Evolutionary conservation across 768 basidiomycete genomes (phyloP).

Genomic region (Rhodosporidiobolus sp.): DNA sequence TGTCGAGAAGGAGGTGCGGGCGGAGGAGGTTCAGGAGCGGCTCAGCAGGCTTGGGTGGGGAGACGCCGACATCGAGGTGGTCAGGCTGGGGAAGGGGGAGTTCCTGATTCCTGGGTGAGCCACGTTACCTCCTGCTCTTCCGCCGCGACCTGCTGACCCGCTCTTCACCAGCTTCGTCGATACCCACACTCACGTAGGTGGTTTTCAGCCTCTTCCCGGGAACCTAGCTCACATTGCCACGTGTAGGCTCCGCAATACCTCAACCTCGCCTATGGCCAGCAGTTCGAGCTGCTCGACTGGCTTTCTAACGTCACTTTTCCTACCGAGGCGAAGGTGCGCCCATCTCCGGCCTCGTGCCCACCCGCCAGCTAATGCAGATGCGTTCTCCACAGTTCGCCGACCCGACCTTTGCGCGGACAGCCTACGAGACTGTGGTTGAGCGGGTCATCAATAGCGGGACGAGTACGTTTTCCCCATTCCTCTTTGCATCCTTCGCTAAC

Average conservation of each 20-base stretch:
- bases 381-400: slow-evolving; percentile 58
- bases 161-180: slow-evolving; percentile 34
- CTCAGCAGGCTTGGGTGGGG: slow-evolving; percentile 16
- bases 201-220: too few relatives aligned
- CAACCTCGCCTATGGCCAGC: slow-evolving; percentile 58
- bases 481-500: not conserved
- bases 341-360: not conserved
- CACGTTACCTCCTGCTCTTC: not conserved
- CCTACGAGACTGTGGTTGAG: slow-evolving; percentile 70
- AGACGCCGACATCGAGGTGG: not conserved
- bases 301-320: slow-evolving; percentile 76
- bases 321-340: slow-evolving; percentile 60
- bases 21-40: slow-evolving; percentile 6
- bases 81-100: slow-evolving; percentile 25
- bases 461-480: slow-evolving; percentile 10
- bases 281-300: slow-evolving; percentile 88
- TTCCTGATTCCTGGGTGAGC: slow-evolving; percentile 43
- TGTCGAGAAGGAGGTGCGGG: slow-evolving; percentile 24
- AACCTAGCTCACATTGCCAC: too few relatives aligned
- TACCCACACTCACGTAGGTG: slow-evolving; percentile 40
- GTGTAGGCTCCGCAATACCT: slow-evolving; percentile 77
- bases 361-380: not conserved
- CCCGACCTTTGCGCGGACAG: slow-evolving; percentile 62
- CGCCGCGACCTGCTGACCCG: not conserved
- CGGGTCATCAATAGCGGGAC: slow-evolving; percentile 46